These are phyloP conservation scores for Lactifluus subvellereus DNA, from an alignment of 768 basidiomycete genomes.

Conservation along the genomic window DNA sequence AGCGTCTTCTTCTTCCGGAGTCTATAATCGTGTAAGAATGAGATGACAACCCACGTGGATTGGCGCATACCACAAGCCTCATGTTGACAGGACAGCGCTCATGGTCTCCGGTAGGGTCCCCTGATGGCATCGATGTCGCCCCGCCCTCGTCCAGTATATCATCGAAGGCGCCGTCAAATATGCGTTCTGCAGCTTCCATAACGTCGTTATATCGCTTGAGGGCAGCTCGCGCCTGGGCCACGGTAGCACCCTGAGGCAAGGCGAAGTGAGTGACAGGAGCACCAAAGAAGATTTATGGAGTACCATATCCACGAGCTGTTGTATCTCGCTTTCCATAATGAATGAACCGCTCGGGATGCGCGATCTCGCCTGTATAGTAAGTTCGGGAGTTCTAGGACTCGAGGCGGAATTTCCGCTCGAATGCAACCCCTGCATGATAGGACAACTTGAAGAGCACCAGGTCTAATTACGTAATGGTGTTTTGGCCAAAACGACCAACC, in stretches of 20 bases:
- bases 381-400: slow-evolving; percentile 3
- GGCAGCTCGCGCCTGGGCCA: slow-evolving; percentile 77
- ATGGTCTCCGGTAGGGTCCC: slow-evolving; percentile 5
- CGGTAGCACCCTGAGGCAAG: slow-evolving; percentile 65
- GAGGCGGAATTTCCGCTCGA: not conserved
- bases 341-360: not conserved
- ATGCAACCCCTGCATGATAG: not conserved
- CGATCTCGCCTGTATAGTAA: slow-evolving; percentile 12
- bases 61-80: slow-evolving; percentile 17
- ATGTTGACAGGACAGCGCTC: not conserved
- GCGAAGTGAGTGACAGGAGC: not conserved
- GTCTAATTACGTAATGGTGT: slow-evolving; percentile 7
- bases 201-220: slow-evolving; percentile 80
- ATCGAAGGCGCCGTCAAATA: slow-evolving; percentile 82
- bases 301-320: slow-evolving; percentile 37
- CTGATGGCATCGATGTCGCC: slow-evolving; percentile 25
- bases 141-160: slow-evolving; percentile 55
- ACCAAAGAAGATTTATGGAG: not conserved
- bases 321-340: slow-evolving; percentile 33
- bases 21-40: slow-evolving; percentile 35
- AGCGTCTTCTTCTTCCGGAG: slow-evolving; percentile 52
- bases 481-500: not conserved
- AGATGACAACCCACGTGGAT: slow-evolving; percentile 1
- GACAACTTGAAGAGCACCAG: not conserved
- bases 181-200: slow-evolving; percentile 83